phyloP scores from a whole-genome alignment of 2,329 filamentous ascomycete species.

The Penicillium aurantiogriseum region DNA sequence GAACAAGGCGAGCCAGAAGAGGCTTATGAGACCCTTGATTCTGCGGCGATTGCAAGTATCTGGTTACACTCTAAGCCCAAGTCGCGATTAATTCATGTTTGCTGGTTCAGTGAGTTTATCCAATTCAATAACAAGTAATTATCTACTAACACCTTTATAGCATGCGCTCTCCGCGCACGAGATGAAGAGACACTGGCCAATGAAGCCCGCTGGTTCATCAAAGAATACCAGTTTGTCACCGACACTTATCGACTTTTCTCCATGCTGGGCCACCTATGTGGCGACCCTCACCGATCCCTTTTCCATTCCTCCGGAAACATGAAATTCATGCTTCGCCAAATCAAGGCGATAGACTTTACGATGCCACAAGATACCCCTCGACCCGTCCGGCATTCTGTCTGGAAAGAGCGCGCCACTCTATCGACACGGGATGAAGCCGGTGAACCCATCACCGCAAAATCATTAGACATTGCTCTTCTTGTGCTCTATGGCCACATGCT shows the following conservation, averaged over 20 bases:
- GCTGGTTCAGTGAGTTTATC: conserved; percentile 64
- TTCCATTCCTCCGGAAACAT: conserved; percentile 80
- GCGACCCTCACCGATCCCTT: conserved; percentile 59
- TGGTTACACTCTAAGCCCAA: conserved; percentile 70
- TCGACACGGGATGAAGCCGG: conserved; percentile 39
- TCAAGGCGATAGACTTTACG: conserved; percentile 82
- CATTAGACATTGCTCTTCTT: conserved; percentile 76
- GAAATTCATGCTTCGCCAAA: conserved; percentile 87
- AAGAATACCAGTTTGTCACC: conserved; percentile 73
- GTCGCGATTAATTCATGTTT: conserved; percentile 70
- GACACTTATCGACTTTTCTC: conserved; percentile 83
- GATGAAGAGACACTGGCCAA: conserved; percentile 74
- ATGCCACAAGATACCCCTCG: conserved; percentile 48
- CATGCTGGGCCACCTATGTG: conserved; percentile 71
- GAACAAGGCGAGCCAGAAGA: conserved; percentile 65
- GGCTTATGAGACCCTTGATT: conserved; percentile 76
- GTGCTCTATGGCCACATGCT: conserved; percentile 90
- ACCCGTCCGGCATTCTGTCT: conserved; percentile 42
- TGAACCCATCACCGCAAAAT: conserved; percentile 38
- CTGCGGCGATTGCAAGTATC: conserved; percentile 75
- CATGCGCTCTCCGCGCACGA: conserved; percentile 76
- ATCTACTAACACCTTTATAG: conserved; percentile 42
- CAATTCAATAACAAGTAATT: background rate
- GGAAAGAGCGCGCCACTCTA: conserved; percentile 44
- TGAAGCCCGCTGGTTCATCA: conserved; percentile 79